A percentile compares a stretch with the other conserved stretches of the same genome.
These are phyloP conservation scores for Zarea fungicola DNA, from an alignment of 2,329 filamentous ascomycete species.

Conservation along the genomic window DNA sequence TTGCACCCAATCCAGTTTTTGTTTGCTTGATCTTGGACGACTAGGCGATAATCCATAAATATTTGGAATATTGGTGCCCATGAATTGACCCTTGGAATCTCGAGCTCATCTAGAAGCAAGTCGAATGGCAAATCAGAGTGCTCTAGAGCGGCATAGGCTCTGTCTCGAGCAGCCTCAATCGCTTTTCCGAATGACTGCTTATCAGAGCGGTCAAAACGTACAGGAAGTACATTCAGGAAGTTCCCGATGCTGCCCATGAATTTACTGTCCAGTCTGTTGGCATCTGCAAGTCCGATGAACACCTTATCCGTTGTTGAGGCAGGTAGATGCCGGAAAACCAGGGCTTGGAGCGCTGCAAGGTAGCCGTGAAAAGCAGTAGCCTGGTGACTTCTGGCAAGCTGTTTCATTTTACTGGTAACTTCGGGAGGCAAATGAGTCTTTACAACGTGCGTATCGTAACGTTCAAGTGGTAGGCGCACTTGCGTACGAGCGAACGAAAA, in stretches of 20 bases:
- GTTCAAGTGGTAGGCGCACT: slow-evolving; percentile 3
- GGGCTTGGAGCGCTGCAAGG: background rate
- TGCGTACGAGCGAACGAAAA: slow-evolving; percentile 3
- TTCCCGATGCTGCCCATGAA: background rate
- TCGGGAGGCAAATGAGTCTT: background rate
- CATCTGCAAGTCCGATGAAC: background rate
- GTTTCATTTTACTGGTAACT: background rate
- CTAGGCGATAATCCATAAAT: background rate
- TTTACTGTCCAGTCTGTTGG: background rate
- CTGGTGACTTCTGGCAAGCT: background rate
- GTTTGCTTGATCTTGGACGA: background rate
- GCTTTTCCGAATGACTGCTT: background rate
- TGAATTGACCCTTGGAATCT: background rate
- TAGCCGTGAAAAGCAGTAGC: background rate
- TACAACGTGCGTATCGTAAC: background rate
- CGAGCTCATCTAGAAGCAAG: background rate
- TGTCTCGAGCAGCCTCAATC: background rate
- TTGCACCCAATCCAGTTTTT: background rate
- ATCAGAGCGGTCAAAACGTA: background rate
- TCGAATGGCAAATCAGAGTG: slow-evolving; percentile 2
- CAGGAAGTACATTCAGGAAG: background rate
- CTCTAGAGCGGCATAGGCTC: background rate
- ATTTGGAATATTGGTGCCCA: background rate
- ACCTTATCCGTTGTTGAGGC: background rate
- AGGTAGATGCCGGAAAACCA: background rate